Conservation (phyloP, 2,329 filamentous ascomycete species). For the Geoglossum cookeanum region DNA sequence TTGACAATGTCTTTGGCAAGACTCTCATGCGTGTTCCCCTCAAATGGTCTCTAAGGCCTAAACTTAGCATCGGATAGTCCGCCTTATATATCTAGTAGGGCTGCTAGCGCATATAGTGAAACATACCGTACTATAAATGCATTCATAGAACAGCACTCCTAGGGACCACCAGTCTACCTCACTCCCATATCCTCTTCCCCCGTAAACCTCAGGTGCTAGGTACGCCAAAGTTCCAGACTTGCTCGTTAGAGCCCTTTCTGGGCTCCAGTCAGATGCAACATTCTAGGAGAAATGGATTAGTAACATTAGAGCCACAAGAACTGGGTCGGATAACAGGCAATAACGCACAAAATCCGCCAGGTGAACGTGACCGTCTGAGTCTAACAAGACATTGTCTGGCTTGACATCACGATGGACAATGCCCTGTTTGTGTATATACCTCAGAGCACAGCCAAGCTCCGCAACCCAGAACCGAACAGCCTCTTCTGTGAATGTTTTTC, state of each 20-base stretch:
- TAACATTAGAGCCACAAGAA: not conserved
- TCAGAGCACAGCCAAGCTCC: conserved; percentile 76
- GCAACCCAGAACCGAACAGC: conserved; percentile 95
- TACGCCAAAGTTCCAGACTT: conserved; percentile 95
- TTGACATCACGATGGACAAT: conserved; percentile 88
- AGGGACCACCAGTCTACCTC: conserved; percentile 98
- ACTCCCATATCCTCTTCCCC: conserved; percentile 69
- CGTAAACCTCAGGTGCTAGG: conserved; percentile 86
- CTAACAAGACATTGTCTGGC: conserved; percentile 76
- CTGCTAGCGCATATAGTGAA: not conserved
- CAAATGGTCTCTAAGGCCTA: conserved; percentile 58
- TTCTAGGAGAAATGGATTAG: conserved; percentile 40
- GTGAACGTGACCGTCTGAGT: conserved; percentile 85
- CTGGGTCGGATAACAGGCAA: not conserved
- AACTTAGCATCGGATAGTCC: not conserved
- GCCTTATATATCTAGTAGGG: not conserved
- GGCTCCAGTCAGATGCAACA: conserved; percentile 81
- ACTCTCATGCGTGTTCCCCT: conserved; percentile 67
- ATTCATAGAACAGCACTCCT: conserved; percentile 96
- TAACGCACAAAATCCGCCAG: conserved; percentile 80
- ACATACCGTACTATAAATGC: conserved; percentile 91
- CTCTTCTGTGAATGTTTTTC: conserved; percentile 95
- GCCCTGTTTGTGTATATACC: conserved; percentile 68
- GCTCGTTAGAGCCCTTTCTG: conserved; percentile 68
- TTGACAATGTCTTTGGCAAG: conserved; percentile 65